Conservation (phyloP, 768 basidiomycete genomes). For the Tylopilus sp. region DNA sequence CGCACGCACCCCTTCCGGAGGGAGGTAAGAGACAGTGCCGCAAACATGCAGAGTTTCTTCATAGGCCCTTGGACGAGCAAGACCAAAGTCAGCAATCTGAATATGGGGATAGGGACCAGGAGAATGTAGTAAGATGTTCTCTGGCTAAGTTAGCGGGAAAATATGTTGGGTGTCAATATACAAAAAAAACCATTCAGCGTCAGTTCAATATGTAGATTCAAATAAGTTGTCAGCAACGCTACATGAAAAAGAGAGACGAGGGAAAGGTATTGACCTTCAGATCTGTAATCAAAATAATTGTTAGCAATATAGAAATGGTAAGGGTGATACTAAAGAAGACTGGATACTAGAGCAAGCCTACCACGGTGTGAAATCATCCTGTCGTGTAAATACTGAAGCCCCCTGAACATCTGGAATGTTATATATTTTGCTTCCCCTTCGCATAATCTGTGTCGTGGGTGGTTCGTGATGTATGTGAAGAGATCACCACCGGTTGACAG, state of each 20-base stretch:
- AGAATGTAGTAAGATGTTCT: conserved; percentile 74
- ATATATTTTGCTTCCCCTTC: conserved; percentile 85
- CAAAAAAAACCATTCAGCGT: too few species aligned
- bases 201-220: too few species aligned
- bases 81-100: conserved; percentile 83
- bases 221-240: background rate
- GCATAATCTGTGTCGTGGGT: conserved; percentile 53
- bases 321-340: background rate
- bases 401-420: conserved; percentile 75
- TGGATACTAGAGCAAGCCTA: conserved; percentile 26
- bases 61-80: conserved; percentile 73
- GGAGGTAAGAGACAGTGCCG: conserved; percentile 84
- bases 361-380: conserved; percentile 78
- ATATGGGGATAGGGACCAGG: conserved; percentile 87
- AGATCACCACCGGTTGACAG: conserved; percentile 84
- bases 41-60: conserved; percentile 85
- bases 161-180: too few species aligned
- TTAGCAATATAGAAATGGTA: background rate
- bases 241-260: background rate
- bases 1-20: conserved; percentile 80
- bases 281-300: conserved; percentile 37
- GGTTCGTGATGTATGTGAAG: conserved; percentile 78
- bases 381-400: conserved; percentile 66
- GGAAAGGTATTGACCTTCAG: conserved; percentile 47
- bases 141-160: conserved; percentile 48